Conservation (phyloP, 805 yeast species). For the Cyberlindnera mississippiensis region DNA sequence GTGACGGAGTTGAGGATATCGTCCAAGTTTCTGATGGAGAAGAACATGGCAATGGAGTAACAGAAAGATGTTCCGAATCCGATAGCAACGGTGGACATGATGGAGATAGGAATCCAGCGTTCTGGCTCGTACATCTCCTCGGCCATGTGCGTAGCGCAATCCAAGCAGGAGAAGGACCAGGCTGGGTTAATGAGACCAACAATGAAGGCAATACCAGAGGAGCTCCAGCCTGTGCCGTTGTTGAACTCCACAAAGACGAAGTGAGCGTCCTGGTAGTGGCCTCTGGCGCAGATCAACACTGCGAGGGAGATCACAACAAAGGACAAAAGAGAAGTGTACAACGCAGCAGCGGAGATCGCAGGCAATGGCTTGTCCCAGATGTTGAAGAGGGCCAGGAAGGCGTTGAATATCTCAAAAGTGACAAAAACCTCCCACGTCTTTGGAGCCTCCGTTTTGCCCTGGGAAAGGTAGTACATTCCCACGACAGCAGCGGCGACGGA, state of each 20-base stretch:
- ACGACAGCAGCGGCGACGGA: slow-evolving; percentile 48
- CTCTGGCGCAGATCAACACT: slow-evolving; percentile 48
- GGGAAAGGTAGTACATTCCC: slow-evolving; percentile 43
- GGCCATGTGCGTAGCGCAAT: slow-evolving; percentile 68
- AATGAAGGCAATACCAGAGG: slow-evolving; percentile 56
- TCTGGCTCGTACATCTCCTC: slow-evolving; percentile 57
- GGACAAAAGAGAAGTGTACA: slow-evolving; percentile 49
- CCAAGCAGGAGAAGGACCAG: slow-evolving; percentile 67
- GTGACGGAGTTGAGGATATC: slow-evolving; percentile 44
- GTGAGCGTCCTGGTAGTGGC: slow-evolving; percentile 45
- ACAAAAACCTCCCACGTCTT: slow-evolving; percentile 55
- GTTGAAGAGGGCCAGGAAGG: slow-evolving; percentile 42
- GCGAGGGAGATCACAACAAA: slow-evolving; percentile 51
- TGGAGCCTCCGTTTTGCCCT: slow-evolving; percentile 31
- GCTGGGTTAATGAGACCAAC: slow-evolving; percentile 70
- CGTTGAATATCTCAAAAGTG: slow-evolving; percentile 42
- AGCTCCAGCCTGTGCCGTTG: slow-evolving; percentile 59
- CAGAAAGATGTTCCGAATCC: slow-evolving; percentile 59
- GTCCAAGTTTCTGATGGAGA: slow-evolving; percentile 50
- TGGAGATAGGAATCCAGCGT: slow-evolving; percentile 55
- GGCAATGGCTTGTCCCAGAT: slow-evolving; percentile 51
- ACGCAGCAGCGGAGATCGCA: slow-evolving; percentile 42
- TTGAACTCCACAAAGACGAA: slow-evolving; percentile 53
- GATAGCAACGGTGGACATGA: slow-evolving; percentile 58
- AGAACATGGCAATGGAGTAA: slow-evolving; percentile 54